Base-by-base conservation (phyloP, 371 early-diverging fungal genomes). In the Nematocida homosporus region DNA sequence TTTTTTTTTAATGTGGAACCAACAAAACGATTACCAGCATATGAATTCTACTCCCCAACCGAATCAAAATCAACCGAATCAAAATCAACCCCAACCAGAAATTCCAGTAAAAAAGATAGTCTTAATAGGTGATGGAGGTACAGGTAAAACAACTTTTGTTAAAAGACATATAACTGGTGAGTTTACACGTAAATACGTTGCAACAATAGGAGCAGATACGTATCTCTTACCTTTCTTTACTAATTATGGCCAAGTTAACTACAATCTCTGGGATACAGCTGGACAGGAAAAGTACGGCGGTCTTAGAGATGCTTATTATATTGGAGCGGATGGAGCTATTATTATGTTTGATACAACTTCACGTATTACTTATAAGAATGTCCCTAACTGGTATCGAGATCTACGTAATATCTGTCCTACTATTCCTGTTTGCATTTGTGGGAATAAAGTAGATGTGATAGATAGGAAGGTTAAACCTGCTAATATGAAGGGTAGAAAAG, bases 301-400 rank as follows among this genome's bases (percentile, higher is more conserved):
- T 85, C 92, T 99, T 65, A 94, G 96, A 86, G 99, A 98, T 88
- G 96, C 95, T 80, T 98, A 98, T 88, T 99, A 99, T 87, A 94
- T 97, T 82, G 90, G 90, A 81, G 97, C 99, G 80, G 92, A 97
- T 85, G 97, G 96, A 85, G 99, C 92, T 76, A 95, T 99, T 84
- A 96, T 99, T 87, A 95, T 99, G 93, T 97, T 97, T 83, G 99
- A 99, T 86, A 95, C 97, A 56, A 97, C 97, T 60, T 92, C 95
- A 67, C 89, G 97, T 81, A 94, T 98, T 80, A 97, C 99, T 78
- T 95, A 95, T 88, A 94, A 94, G 89, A 97, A 95, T 88, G 95
- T 99, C 30, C 94, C 95, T 80, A 95, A 93, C 90, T 97, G 99
- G 97, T 95, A 97, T 85, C 90, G 93, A 86, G 95, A 95, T 86